Conservation (phyloP, 148 eudicot species). For the Tetragonia tetragonoides region DNA sequence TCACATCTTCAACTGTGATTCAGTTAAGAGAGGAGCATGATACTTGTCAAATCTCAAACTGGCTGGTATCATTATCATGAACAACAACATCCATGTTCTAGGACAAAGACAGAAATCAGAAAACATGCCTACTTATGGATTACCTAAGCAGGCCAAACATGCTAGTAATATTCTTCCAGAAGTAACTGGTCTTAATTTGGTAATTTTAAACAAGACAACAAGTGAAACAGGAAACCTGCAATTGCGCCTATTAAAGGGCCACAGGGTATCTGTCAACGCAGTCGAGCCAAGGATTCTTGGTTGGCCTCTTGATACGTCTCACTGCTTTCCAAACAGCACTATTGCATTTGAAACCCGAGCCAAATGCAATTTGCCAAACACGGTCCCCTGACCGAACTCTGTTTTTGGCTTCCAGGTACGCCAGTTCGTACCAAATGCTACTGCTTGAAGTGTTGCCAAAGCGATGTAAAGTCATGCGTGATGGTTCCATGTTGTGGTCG, state of each 20-base stretch:
- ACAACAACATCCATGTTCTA: too few relatives aligned
- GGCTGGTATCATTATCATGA: too few relatives aligned
- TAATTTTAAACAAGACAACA: too few relatives aligned
- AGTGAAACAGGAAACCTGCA: too few relatives aligned
- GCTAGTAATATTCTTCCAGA: too few relatives aligned
- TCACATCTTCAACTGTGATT: too few relatives aligned
- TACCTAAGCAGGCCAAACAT: too few relatives aligned
- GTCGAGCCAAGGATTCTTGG: constrained; percentile 67
- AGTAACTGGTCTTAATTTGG: too few relatives aligned
- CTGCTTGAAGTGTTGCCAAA: constrained; percentile 94
- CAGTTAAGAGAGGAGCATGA: too few relatives aligned
- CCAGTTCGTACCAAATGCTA: constrained; percentile 92
- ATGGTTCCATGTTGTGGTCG: constrained; percentile 75
- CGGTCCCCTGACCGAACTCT: constrained; percentile 65
- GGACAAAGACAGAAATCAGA: too few relatives aligned
- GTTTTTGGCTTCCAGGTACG: constrained; percentile 79
- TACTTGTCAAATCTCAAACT: too few relatives aligned
- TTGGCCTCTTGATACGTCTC: constrained; percentile 50
- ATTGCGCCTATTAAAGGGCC: constrained; percentile 3
- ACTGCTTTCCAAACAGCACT: constrained; percentile 78
- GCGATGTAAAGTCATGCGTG: constrained; percentile 66
- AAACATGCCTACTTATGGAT: too few relatives aligned
- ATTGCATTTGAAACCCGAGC: constrained; percentile 89
- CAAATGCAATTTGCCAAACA: constrained; percentile 85
- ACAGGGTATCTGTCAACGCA: constrained; percentile 41